Base-by-base conservation (phyloP, 768 basidiomycete genomes). In the Termitomyces sp. region DNA sequence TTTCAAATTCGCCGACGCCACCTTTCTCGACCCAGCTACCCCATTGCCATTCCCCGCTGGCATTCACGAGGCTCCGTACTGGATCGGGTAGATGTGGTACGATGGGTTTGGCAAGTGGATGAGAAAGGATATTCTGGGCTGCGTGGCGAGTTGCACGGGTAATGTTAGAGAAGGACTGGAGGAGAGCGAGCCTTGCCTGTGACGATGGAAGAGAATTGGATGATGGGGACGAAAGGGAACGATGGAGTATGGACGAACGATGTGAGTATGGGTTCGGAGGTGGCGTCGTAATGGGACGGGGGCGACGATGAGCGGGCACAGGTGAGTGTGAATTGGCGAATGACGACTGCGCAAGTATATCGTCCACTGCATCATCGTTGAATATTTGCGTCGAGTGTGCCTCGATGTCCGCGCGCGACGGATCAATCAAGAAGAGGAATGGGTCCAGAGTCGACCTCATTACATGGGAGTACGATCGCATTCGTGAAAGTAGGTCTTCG, bases 1-100 rank as follows among this genome's bases (percentile, higher is more conserved):
- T 91, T 72, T 98, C 97, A 69, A 96, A 98, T 69, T 97, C 94
- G 6, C 93, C 94, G 2, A 97, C 91, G 0, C 94, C 90, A 34
- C 92, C 88, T 67, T 90, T 90, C 70, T 94, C 92, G 0, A 92
- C 90, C 92, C 92, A 93, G 62, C 90, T 91, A 4, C 90, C 87
- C 88, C 94, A 96, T 64, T 96, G 90, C 74, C 87, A 85, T 68
- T 96, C 95, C 18, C 94, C 94, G 52, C 87, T 87, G 0, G 86
- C 95, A 66, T 86, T 90, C 2, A 97, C 94, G 47, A 98, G 80
- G 57, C 89, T 93, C 62, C 83, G 84, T 43, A 98, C 93, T 0
- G 96, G 94, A 62, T 97, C 93, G 0, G 97, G 97, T 13, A 99
- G 83, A 68, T 98, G 95, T 5, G 96, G 96, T 0, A 98, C 81